Evolutionary conservation across 495 filamentous ascomycete species (phyloP).

Genomic region (Aspergillus panamensis): DNA sequence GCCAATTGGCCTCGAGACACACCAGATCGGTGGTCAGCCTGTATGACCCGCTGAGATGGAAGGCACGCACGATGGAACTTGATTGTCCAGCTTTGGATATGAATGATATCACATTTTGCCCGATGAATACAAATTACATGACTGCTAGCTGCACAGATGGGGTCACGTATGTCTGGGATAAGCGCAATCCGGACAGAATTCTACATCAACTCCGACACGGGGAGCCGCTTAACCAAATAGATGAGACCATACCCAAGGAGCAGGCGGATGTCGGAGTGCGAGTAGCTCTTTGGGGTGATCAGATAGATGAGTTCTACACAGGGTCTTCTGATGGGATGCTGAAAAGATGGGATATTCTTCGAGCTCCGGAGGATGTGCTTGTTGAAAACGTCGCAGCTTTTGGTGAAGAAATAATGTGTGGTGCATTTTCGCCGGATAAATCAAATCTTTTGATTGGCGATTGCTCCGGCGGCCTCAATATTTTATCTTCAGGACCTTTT

Average conservation of each 20-base stretch:
- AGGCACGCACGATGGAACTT: constrained; percentile 32
- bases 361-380: constrained; percentile 54
- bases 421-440: constrained; percentile 70
- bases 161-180: constrained; percentile 81
- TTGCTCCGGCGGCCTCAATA: constrained; percentile 65
- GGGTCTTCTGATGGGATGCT: constrained; percentile 85
- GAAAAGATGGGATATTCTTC: constrained; percentile 78
- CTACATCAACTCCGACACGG: constrained; percentile 71
- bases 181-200: constrained; percentile 49
- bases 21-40: constrained; percentile 50
- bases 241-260: constrained; percentile 56
- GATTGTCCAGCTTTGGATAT: constrained; percentile 83
- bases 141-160: constrained; percentile 85
- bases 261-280: constrained; percentile 75
- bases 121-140: constrained; percentile 53
- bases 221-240: constrained; percentile 58
- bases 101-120: constrained; percentile 68
- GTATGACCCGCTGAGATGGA: constrained; percentile 41
- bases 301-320: constrained; percentile 72
- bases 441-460: constrained; percentile 72
- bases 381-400: constrained; percentile 57
- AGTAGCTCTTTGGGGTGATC: constrained; percentile 73
- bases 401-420: constrained; percentile 51
- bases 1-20: constrained; percentile 25
- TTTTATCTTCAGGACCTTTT: constrained; percentile 51